Percentiles rank a stretch among this genome's conserved stretches.
Conservation (phyloP, 192 early-diverging fungal species). For the Gonapodya sp. region DNA sequence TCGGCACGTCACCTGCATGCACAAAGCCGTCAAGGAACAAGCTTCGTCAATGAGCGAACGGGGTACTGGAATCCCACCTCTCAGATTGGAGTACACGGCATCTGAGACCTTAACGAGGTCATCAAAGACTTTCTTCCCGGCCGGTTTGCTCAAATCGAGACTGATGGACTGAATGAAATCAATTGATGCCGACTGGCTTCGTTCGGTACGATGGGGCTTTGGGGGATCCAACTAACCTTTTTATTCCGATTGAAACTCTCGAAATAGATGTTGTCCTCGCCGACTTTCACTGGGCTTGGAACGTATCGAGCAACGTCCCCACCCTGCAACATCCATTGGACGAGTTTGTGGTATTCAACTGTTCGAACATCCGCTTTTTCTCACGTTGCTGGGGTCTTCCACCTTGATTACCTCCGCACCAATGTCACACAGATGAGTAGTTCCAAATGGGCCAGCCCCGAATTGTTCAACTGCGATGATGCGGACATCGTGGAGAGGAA, state of each 20-base stretch:
- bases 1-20: neutral
- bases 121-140: neutral
- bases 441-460: neutral
- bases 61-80: neutral
- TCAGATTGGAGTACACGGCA: neutral
- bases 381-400: neutral
- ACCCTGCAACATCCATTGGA: neutral
- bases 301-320: neutral
- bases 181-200: too few relatives aligned
- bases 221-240: neutral
- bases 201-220: too few relatives aligned
- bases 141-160: neutral
- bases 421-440: neutral
- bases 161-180: neutral
- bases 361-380: neutral
- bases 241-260: neutral
- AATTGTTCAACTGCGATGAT: neutral
- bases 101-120: neutral
- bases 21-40: too few relatives aligned
- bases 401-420: neutral
- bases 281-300: neutral
- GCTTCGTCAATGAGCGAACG: too few relatives aligned
- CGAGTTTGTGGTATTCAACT: neutral
- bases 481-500: neutral
- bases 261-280: neutral